Base-by-base conservation (phyloP, 306 rosid species). In the Castanea sativa region DNA sequence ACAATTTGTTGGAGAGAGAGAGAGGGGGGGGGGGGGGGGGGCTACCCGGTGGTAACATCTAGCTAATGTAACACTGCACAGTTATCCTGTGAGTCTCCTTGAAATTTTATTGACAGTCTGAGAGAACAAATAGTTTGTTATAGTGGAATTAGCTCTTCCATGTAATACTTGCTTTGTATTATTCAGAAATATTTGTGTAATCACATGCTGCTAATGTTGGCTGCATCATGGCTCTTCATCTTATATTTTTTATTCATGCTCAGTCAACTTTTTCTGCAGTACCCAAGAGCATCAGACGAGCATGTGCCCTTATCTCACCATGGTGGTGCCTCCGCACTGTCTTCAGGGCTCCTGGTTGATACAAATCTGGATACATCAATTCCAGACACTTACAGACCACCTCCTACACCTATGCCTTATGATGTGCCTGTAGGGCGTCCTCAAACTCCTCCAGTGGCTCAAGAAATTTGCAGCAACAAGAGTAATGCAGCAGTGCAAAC, bases 351-450 rank as follows among this genome's bases (percentile, higher is more conserved):
- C 38, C 91, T 93, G 33, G 98, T 96, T 29, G 98, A 93, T 83
- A 89, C 97, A 16, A 96, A 91, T 82, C 91, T 93, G 78, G 97
- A 93, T 57, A 93, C 98, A 38, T 87, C 96, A 64, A 89, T 86
- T 74, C 99, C 97, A 53, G 98, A 93, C 83, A 91, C 94, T 67
- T 89, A 89, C 72, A 96, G 94, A 85, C 84, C 97, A 4, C 98
- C 99, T 77, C 96, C 98, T 33, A 86, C 90, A 76, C 98, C 99
- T 79, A 84, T 89, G 35, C 98, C 97, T 71, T 93, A 86, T 85
- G 83, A 88, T 68, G 91, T 84, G 73, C 79, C 90, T 23, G n/a
- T 75, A 55, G 86, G 74, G 80, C 75, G 59, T 78, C 83, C 93
- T 82, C 96, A 76, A 72, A 86, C 89, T 73, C 88, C 97, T 25